Conservation (phyloP, 176 grass and related monocot genomes). For the Phragmites australis region DNA sequence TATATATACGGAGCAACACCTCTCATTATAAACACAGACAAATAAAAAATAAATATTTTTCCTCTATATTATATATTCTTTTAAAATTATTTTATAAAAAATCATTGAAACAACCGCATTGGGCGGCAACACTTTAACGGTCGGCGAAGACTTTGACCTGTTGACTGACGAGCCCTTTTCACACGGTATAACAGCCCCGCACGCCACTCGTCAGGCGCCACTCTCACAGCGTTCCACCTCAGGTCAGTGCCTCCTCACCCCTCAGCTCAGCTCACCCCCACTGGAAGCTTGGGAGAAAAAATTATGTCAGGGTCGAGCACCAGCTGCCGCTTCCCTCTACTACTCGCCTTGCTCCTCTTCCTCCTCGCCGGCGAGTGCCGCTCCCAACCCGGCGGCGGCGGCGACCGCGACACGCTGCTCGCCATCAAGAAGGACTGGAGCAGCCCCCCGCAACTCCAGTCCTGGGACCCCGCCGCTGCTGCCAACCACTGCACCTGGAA, state of each 20-base stretch:
- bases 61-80: too few species aligned
- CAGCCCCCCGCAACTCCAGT: slow-evolving; percentile 35
- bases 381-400: not conserved
- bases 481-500: slow-evolving; percentile 52
- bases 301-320: slow-evolving; percentile 3
- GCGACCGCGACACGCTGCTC: slow-evolving; percentile 43
- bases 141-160: slow-evolving; percentile 9
- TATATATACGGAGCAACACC: too few species aligned
- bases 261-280: not conserved
- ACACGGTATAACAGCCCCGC: slow-evolving; percentile 9
- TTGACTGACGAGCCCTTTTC: slow-evolving; percentile 1
- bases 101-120: too few species aligned
- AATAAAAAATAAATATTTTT: too few species aligned
- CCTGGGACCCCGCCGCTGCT: slow-evolving; percentile 52
- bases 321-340: not conserved
- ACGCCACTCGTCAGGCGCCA: not conserved
- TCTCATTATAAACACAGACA: too few species aligned
- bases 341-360: slow-evolving; percentile 23
- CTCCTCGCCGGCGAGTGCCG: slow-evolving; percentile 3
- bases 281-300: not conserved
- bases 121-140: too few species aligned
- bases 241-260: not conserved
- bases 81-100: too few species aligned
- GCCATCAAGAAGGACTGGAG: slow-evolving; percentile 43
- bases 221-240: not conserved